Percentiles rank a stretch among this genome's conserved stretches.
Conservation (phyloP, 352 stramenopile genomes). For the Bremia lactucae region DNA sequence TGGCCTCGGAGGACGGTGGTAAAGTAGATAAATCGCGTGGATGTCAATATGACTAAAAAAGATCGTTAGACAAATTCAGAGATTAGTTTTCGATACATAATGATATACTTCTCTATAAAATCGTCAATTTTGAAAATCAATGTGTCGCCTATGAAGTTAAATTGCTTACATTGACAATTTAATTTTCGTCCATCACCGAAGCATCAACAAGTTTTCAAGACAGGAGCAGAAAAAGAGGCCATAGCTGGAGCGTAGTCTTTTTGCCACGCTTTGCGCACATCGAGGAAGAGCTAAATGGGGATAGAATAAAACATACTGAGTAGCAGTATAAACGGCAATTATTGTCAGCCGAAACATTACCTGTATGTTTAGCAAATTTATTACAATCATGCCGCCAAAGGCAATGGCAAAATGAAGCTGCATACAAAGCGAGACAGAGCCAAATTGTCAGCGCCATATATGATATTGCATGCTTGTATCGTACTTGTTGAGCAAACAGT, state of each 20-base stretch:
- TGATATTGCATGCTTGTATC: neutral
- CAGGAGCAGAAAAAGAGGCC: neutral
- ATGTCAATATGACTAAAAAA: too few relatives aligned
- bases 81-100: too few relatives aligned
- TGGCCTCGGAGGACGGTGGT: too few relatives aligned
- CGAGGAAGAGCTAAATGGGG: constrained; percentile 48
- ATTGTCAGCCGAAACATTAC: constrained; percentile 7
- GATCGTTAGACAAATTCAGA: too few relatives aligned
- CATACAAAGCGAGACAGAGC: neutral
- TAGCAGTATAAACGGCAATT: neutral
- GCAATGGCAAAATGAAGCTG: constrained; percentile 59
- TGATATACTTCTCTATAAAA: too few relatives aligned
- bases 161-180: neutral
- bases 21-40: too few relatives aligned
- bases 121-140: neutral
- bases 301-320: constrained; percentile 1
- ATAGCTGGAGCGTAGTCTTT: constrained; percentile 27
- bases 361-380: constrained; percentile 55
- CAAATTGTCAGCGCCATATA: neutral
- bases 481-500: constrained; percentile 39
- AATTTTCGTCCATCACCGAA: neutral
- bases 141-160: neutral
- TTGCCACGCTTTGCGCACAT: constrained; percentile 38
- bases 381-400: constrained; percentile 67
- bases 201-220: constrained; percentile 2